Evolutionary conservation across 1,284 basidiomycete genomes (phyloP).

Genomic region (Leccinum fuscescens): DNA sequence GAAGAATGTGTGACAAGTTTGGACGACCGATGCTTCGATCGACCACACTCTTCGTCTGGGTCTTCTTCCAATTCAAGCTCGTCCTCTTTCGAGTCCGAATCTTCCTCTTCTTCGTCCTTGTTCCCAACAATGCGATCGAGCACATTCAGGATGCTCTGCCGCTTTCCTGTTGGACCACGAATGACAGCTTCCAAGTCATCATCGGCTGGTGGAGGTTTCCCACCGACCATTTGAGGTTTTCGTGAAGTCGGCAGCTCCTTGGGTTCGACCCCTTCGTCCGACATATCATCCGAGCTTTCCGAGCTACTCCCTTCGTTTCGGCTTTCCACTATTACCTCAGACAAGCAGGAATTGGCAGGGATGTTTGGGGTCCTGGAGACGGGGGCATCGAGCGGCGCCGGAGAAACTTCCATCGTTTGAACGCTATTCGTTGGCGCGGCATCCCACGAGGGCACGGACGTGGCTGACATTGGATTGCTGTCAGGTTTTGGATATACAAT

Average conservation of each 20-base stretch:
- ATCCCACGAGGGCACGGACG: not conserved
- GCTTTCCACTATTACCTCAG: conserved; percentile 33
- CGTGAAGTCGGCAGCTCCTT: not conserved
- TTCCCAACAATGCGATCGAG: conserved; percentile 16
- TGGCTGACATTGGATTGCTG: conserved; percentile 1
- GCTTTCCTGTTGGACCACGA: conserved; percentile 41
- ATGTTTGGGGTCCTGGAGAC: conserved; percentile 13
- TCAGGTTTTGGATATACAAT: conserved; percentile 1
- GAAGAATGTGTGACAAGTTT: conserved; percentile 16
- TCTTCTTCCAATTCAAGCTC: conserved; percentile 35
- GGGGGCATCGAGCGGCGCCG: not conserved
- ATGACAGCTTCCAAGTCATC: conserved; percentile 48
- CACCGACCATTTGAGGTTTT: conserved; percentile 4
- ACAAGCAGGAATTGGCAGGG: conserved; percentile 24
- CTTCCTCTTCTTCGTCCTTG: conserved; percentile 14
- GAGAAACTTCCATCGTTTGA: not conserved
- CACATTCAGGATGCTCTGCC: conserved; percentile 15
- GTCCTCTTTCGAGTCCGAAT: conserved; percentile 28
- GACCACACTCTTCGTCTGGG: conserved; percentile 16
- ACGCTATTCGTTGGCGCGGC: not conserved
- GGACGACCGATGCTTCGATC: conserved; percentile 7
- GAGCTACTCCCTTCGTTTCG: conserved; percentile 36
- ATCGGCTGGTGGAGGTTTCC: conserved; percentile 23
- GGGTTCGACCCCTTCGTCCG: conserved; percentile 6
- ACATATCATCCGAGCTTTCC: conserved; percentile 30